Evolutionary conservation across 352 stramenopile species (phyloP).

Genomic region (Phytophthora megakarya): DNA sequence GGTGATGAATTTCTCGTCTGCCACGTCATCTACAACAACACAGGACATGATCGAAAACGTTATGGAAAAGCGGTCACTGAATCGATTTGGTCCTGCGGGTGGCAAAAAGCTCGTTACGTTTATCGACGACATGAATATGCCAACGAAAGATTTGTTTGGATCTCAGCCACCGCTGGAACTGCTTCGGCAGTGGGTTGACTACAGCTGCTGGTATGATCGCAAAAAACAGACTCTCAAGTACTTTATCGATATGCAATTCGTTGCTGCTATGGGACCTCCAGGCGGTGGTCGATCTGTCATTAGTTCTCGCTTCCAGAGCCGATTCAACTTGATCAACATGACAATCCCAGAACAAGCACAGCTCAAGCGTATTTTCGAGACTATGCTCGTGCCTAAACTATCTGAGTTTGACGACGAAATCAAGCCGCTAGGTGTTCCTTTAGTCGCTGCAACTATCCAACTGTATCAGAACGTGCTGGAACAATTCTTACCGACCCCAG

Average conservation of each 20-base stretch:
- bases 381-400: slow-evolving; percentile 87
- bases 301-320: slow-evolving; percentile 89
- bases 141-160: slow-evolving; percentile 89
- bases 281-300: slow-evolving; percentile 89
- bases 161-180: slow-evolving; percentile 92
- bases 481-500: slow-evolving; percentile 88
- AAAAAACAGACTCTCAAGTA: slow-evolving; percentile 91
- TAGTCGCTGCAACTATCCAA: slow-evolving; percentile 86
- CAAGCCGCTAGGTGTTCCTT: slow-evolving; percentile 69
- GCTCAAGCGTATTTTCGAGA: slow-evolving; percentile 89
- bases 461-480: slow-evolving; percentile 86
- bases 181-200: slow-evolving; percentile 92
- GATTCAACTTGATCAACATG: slow-evolving; percentile 93
- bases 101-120: slow-evolving; percentile 92
- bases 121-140: slow-evolving; percentile 94
- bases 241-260: slow-evolving; percentile 92
- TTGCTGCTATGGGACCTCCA: slow-evolving; percentile 88
- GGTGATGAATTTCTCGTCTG: slow-evolving; percentile 92
- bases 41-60: slow-evolving; percentile 92
- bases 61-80: slow-evolving; percentile 91
- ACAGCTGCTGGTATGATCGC: slow-evolving; percentile 92
- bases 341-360: slow-evolving; percentile 87
- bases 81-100: slow-evolving; percentile 86
- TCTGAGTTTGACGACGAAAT: slow-evolving; percentile 90
- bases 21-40: slow-evolving; percentile 83